phyloP scores from a whole-genome alignment of 2,329 filamentous ascomycete genomes.

The Aspergillus fischeri region DNA sequence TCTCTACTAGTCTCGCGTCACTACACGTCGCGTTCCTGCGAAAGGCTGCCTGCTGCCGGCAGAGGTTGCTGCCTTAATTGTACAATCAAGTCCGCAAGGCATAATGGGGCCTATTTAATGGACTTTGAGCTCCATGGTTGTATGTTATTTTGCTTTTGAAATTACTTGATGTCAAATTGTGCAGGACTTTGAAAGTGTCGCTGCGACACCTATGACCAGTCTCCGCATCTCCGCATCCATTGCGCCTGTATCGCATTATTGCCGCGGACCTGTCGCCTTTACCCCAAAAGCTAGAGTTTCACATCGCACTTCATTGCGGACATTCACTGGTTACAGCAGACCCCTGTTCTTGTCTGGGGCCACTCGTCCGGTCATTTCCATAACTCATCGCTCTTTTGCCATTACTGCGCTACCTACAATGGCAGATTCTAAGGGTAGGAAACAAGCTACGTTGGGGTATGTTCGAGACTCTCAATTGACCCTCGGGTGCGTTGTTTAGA shows the following conservation, averaged over 20 bases:
- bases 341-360: neutral
- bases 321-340: neutral
- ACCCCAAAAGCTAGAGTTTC: conserved; percentile 1
- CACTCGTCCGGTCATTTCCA: neutral
- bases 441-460: conserved; percentile 86
- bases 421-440: conserved; percentile 34
- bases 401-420: conserved; percentile 5
- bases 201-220: conserved; percentile 14
- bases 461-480: conserved; percentile 71
- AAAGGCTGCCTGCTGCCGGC: conserved; percentile 3
- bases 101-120: neutral
- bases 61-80: conserved; percentile 6
- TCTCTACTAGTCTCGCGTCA: conserved; percentile 15
- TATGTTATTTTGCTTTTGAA: neutral
- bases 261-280: conserved; percentile 8
- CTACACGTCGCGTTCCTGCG: conserved; percentile 17
- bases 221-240: conserved; percentile 6
- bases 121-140: neutral
- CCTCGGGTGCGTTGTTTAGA: conserved; percentile 57
- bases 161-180: neutral
- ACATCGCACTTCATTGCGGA: neutral
- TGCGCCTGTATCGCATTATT: conserved; percentile 6
- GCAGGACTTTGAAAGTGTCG: neutral
- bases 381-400: neutral
- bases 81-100: neutral